Conservation (phyloP, 257 asterid species). For the Lycium ferocissimum region DNA sequence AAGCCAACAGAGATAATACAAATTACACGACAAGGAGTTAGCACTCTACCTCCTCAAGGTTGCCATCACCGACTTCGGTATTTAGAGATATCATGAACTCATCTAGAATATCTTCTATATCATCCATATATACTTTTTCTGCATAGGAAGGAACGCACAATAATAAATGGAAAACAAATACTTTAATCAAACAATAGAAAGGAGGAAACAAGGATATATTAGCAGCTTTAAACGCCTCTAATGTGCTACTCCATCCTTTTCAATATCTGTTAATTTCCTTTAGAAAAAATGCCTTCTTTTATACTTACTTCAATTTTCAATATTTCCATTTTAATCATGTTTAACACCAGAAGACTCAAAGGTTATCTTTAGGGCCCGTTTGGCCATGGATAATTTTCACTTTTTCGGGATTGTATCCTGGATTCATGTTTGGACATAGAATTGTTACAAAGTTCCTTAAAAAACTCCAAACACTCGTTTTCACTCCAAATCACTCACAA, state of each 20-base stretch:
- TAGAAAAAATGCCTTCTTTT: not conserved
- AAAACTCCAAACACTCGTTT: too few relatives aligned
- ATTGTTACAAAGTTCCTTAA: too few relatives aligned
- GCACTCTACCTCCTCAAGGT: conserved; percentile 68
- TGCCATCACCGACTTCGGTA: conserved; percentile 67
- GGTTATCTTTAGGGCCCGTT: not conserved
- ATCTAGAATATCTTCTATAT: conserved; percentile 68
- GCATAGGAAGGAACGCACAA: conserved; percentile 26
- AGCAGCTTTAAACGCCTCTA: not conserved
- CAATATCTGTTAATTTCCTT: not conserved
- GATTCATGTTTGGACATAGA: too few relatives aligned
- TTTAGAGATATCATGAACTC: conserved; percentile 69
- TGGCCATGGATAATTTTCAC: too few relatives aligned
- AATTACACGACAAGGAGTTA: conserved; percentile 12
- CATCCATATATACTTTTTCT: conserved; percentile 68
- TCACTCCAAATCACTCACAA: too few relatives aligned
- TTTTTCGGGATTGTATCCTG: too few relatives aligned
- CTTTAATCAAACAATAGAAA: not conserved
- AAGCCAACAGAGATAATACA: not conserved
- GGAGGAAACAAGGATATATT: not conserved
- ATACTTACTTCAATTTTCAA: not conserved
- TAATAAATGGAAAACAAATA: not conserved
- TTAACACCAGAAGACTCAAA: not conserved
- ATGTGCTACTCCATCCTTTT: not conserved
- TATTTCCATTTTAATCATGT: not conserved